Evolutionary conservation across 495 filamentous ascomycete species (phyloP).

Genomic region (Aspergillus cavernicola): DNA sequence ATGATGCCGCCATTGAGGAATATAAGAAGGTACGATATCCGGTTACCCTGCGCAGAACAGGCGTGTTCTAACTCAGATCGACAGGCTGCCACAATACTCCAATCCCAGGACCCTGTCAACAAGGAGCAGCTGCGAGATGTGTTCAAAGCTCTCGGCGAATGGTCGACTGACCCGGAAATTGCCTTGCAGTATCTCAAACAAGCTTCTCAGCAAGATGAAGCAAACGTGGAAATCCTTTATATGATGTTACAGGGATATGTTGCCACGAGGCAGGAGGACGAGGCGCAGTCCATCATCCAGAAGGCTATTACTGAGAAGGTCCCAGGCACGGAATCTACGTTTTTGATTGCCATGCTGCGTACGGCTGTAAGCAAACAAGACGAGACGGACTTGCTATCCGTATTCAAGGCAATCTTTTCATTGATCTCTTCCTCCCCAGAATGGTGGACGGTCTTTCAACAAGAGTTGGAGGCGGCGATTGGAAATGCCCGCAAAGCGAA

Average conservation of each 20-base stretch:
- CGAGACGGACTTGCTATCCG: background rate
- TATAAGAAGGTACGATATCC: constrained; percentile 11
- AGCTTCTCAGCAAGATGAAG: constrained; percentile 1
- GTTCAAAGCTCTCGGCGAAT: background rate
- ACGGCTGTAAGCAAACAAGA: background rate
- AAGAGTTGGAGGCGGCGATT: constrained; percentile 7
- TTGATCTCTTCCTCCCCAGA: constrained; percentile 5
- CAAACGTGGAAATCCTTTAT: constrained; percentile 1
- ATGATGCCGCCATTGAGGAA: constrained; percentile 2
- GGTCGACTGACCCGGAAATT: background rate
- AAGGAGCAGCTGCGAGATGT: constrained; percentile 5
- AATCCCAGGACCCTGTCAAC: constrained; percentile 9
- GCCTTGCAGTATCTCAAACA: background rate
- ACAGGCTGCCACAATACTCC: constrained; percentile 5
- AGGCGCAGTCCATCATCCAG: constrained; percentile 5
- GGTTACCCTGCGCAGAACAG: no score
- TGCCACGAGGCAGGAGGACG: background rate
- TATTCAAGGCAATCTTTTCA: constrained; percentile 1
- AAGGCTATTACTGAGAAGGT: constrained; percentile 4
- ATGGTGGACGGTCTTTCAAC: constrained; percentile 1
- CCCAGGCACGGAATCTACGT: background rate
- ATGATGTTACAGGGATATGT: background rate
- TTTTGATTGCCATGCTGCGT: background rate
- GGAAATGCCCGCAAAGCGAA: constrained; percentile 1
- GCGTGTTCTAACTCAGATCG: background rate